phyloP scores from a whole-genome alignment of 495 filamentous ascomycete genomes.

The Podospora comata region DNA sequence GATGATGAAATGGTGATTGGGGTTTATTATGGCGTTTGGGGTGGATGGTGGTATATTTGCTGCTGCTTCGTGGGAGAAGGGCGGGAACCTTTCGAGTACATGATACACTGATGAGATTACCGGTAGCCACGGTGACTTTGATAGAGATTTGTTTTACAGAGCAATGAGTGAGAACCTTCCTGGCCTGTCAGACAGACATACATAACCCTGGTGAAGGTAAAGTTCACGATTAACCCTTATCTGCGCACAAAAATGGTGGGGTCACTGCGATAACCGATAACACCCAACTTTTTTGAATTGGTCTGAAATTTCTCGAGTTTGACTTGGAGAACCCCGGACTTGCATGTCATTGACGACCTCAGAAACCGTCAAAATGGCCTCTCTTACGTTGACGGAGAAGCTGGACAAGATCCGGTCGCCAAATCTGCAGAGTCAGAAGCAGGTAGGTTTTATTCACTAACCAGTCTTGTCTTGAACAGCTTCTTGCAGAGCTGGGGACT shows the following conservation, averaged over 20 bases:
- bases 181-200: background rate
- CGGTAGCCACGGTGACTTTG: background rate
- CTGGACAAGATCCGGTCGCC: conserved; percentile 94
- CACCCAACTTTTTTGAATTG: conserved; percentile 30
- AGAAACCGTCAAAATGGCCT: conserved; percentile 41
- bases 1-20: conserved; percentile 2
- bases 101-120: background rate
- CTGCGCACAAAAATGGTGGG: conserved; percentile 17
- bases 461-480: background rate
- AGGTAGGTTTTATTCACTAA: conserved; percentile 52
- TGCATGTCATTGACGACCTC: conserved; percentile 22
- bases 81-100: conserved; percentile 5
- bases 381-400: conserved; percentile 77
- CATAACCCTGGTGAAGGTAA: conserved; percentile 7
- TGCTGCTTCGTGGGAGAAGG: background rate
- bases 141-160: background rate
- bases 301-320: conserved; percentile 28
- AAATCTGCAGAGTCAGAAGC: conserved; percentile 91
- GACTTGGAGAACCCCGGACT: conserved; percentile 17
- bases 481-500: background rate
- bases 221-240: conserved; percentile 25
- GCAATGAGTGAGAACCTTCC: background rate
- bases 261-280: conserved; percentile 28
- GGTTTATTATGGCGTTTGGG: conserved; percentile 26
- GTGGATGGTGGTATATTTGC: conserved; percentile 7